phyloP scores from a whole-genome alignment of 108 stramenopile species.

The Nitzschia sp. region DNA sequence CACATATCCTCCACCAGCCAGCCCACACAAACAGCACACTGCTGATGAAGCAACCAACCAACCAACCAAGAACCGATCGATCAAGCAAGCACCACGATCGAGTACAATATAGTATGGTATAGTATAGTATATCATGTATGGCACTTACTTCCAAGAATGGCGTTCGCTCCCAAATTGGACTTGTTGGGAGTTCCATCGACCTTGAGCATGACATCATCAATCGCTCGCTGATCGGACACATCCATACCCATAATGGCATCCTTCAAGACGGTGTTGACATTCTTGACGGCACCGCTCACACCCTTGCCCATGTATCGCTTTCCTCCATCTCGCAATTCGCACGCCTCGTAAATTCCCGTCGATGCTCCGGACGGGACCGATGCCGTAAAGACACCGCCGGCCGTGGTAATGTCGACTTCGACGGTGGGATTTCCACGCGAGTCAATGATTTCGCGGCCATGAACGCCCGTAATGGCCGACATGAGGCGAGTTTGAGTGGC shows the following conservation, averaged over 20 bases:
- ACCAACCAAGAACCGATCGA: no score
- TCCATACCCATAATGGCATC: slow-evolving; percentile 94
- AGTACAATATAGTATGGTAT: not conserved
- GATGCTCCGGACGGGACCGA: slow-evolving; percentile 97
- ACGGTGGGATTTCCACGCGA: slow-evolving; percentile 99
- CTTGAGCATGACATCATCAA: slow-evolving; percentile 93
- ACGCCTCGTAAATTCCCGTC: slow-evolving; percentile 96
- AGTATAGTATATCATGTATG: not conserved
- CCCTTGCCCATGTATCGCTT: slow-evolving; percentile 98
- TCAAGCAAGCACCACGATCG: no score
- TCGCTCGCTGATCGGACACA: slow-evolving; percentile 87
- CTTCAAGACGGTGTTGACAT: slow-evolving; percentile 93
- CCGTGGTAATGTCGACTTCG: slow-evolving; percentile 91
- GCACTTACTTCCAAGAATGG: slow-evolving; percentile 96
- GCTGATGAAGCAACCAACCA: no score
- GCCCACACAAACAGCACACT: no score
- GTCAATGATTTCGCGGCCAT: slow-evolving; percentile 97
- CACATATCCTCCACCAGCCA: no score
- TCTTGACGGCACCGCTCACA: slow-evolving; percentile 89
- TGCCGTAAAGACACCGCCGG: slow-evolving; percentile 84
- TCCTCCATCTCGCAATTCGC: slow-evolving; percentile 98
- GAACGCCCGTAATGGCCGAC: slow-evolving; percentile 85
- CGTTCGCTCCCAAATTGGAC: slow-evolving; percentile 97
- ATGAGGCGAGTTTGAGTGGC: slow-evolving; percentile 36
- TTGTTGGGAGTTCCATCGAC: slow-evolving; percentile 97